Conservation (phyloP, 2,329 filamentous ascomycete species). For the Aspergillus flavus region DNA sequence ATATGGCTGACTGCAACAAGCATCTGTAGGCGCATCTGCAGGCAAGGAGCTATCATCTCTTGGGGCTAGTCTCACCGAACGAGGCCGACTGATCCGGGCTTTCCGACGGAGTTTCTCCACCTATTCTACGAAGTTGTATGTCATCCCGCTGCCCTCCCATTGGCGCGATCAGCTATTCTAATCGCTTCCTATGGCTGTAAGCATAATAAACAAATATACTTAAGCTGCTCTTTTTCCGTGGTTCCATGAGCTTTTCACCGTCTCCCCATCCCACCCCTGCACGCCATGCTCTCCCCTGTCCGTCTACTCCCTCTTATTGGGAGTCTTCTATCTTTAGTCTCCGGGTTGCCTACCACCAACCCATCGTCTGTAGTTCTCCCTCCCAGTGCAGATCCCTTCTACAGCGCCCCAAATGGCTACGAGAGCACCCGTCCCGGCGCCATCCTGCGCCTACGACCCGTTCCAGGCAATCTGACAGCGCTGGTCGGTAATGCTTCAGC, state of each 20-base stretch:
- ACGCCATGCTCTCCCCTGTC: constrained; percentile 3
- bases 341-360: constrained; percentile 4
- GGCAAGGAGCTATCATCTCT: background rate
- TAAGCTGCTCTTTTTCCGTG: background rate
- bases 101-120: background rate
- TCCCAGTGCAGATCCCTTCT: constrained; percentile 21
- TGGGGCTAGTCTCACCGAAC: background rate
- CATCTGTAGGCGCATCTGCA: background rate
- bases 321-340: constrained; percentile 5
- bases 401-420: constrained; percentile 18
- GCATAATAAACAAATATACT: background rate
- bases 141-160: background rate
- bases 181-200: background rate
- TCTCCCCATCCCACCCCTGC: background rate
- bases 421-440: constrained; percentile 15
- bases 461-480: constrained; percentile 17
- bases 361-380: constrained; percentile 2
- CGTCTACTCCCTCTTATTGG: constrained; percentile 8
- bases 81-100: background rate
- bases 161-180: background rate
- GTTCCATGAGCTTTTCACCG: background rate
- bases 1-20: background rate
- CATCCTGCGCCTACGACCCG: constrained; percentile 20
- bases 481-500: constrained; percentile 13
- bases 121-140: background rate